phyloP scores from a whole-genome alignment of 2,329 filamentous ascomycete genomes.

The Microsporum ferrugineum region DNA sequence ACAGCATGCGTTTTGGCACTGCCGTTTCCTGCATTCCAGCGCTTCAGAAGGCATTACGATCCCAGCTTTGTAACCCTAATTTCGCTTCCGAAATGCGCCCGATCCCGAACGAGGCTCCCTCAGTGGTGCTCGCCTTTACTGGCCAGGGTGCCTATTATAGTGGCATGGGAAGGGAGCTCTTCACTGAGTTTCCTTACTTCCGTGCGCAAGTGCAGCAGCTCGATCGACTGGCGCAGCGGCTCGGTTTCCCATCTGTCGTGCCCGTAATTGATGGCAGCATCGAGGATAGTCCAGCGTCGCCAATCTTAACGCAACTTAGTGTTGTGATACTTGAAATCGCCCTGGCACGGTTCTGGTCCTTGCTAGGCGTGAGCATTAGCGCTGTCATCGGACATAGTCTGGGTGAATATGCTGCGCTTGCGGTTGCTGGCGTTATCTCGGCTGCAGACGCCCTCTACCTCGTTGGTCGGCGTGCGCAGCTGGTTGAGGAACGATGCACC shows the following conservation, averaged over 20 bases:
- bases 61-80: not conserved
- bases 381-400: constrained; percentile 14
- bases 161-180: constrained; percentile 7
- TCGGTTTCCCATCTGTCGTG: not conserved
- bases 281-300: not conserved
- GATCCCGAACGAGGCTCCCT: not conserved
- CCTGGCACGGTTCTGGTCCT: constrained; percentile 32
- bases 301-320: constrained; percentile 26
- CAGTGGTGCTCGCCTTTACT: constrained; percentile 12
- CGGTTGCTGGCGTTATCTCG: constrained; percentile 22
- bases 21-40: not conserved
- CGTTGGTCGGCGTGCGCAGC: constrained; percentile 21
- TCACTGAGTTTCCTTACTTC: not conserved
- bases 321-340: constrained; percentile 33
- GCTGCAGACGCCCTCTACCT: constrained; percentile 23
- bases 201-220: not conserved
- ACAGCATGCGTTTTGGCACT: constrained; percentile 1
- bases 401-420: constrained; percentile 18
- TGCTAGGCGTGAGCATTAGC: constrained; percentile 6
- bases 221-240: not conserved
- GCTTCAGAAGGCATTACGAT: not conserved
- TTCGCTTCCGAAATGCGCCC: not conserved
- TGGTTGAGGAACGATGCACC: constrained; percentile 33
- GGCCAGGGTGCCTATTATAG: constrained; percentile 15
- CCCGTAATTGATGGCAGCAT: not conserved